These are phyloP conservation scores for Suhomyces coccinellae DNA, from an alignment of 1,139 yeast genomes.

Conservation along the genomic window DNA sequence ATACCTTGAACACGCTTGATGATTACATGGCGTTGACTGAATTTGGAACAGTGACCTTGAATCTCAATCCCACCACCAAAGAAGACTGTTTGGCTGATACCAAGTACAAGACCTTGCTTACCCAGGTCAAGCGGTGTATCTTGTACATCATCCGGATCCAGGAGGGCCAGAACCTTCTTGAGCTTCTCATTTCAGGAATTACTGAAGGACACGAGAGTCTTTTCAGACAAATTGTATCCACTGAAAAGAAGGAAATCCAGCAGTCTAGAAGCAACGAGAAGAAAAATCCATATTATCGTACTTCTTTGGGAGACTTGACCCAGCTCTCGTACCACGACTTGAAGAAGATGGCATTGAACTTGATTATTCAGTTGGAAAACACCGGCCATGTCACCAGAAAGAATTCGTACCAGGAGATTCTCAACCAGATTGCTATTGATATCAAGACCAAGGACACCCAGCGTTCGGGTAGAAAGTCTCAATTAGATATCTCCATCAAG, in stretches of 20 bases:
- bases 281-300: slow-evolving; percentile 39
- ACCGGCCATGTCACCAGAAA: slow-evolving; percentile 65
- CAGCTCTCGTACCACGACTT: slow-evolving; percentile 68
- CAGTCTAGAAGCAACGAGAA: slow-evolving; percentile 22
- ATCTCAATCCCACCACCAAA: slow-evolving; percentile 52
- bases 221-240: slow-evolving; percentile 55
- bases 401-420: slow-evolving; percentile 73
- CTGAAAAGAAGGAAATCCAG: slow-evolving; percentile 42
- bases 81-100: slow-evolving; percentile 46
- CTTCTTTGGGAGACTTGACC: slow-evolving; percentile 55
- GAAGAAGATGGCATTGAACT: slow-evolving; percentile 74
- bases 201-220: slow-evolving; percentile 63
- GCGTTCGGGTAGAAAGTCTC: slow-evolving; percentile 60
- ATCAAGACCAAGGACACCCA: slow-evolving; percentile 77
- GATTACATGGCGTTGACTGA: slow-evolving; percentile 46
- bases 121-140: slow-evolving; percentile 81
- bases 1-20: slow-evolving; percentile 36
- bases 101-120: slow-evolving; percentile 56
- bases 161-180: slow-evolving; percentile 69
- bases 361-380: slow-evolving; percentile 72
- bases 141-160: slow-evolving; percentile 82
- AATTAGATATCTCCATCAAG: slow-evolving; percentile 57
- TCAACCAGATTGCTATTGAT: slow-evolving; percentile 84
- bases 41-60: slow-evolving; percentile 39
- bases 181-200: slow-evolving; percentile 71